These are phyloP conservation scores for Exophiala alcalophila DNA, from an alignment of 2,329 filamentous ascomycete species.

Conservation along the genomic window DNA sequence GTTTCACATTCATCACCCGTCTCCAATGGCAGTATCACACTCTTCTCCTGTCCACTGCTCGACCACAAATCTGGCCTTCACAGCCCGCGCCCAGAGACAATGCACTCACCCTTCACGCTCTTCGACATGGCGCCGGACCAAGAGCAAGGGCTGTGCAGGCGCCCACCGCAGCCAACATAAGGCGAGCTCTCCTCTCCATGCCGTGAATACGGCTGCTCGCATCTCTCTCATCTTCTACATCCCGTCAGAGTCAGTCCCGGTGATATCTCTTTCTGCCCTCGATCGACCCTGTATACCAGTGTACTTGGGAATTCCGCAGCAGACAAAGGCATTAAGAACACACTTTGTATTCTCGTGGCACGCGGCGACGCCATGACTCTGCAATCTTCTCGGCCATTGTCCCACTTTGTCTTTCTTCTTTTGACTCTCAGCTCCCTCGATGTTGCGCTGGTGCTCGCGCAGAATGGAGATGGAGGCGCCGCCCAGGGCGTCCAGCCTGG, in stretches of 20 bases:
- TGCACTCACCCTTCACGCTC: conserved; percentile 5
- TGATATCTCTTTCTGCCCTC: too few species aligned
- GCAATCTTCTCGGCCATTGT: not conserved
- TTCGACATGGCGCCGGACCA: conserved; percentile 10
- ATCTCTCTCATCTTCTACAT: too few species aligned
- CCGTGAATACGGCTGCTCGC: too few species aligned
- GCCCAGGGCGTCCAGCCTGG: conserved; percentile 26
- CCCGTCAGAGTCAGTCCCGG: too few species aligned
- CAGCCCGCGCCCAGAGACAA: conserved; percentile 8
- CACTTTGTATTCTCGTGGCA: too few species aligned
- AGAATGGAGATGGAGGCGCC: conserved; percentile 26
- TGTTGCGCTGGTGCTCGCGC: conserved; percentile 14
- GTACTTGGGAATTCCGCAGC: too few species aligned
- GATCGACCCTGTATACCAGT: too few species aligned
- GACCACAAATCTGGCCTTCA: conserved; percentile 3
- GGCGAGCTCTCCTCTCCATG: conserved; percentile 6
- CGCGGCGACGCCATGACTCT: conserved; percentile 5
- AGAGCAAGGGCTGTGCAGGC: conserved; percentile 1
- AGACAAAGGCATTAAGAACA: too few species aligned
- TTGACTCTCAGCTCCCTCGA: conserved; percentile 11
- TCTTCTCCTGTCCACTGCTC: not conserved
- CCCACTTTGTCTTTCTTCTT: conserved; percentile 6
- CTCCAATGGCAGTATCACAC: conserved; percentile 21
- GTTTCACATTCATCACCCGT: conserved; percentile 13
- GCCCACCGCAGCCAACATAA: conserved; percentile 12